Percentiles rank a stretch among this genome's conserved stretches.
These are phyloP conservation scores for Mycena metata DNA, from an alignment of 768 basidiomycete genomes.

Conservation along the genomic window DNA sequence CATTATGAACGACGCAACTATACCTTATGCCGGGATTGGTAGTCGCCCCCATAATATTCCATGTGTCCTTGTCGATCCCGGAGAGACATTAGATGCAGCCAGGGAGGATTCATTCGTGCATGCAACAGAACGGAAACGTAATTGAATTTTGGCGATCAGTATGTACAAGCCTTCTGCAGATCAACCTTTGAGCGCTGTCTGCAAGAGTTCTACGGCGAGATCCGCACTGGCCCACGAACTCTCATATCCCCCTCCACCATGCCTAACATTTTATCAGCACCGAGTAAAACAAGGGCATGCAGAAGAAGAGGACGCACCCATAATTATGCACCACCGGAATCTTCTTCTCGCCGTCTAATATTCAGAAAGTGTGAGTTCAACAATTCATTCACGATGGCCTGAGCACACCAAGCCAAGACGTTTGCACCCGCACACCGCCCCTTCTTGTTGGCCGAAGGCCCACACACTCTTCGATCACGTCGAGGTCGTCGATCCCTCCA, in stretches of 20 bases:
- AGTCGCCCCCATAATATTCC: no score
- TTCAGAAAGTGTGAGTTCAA: no score
- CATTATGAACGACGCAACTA: no score
- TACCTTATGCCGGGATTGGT: no score
- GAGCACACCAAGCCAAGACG: background rate
- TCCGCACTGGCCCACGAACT: conserved; percentile 59
- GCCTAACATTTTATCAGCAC: no score
- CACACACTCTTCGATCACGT: conserved; percentile 36
- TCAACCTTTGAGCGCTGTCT: conserved; percentile 1
- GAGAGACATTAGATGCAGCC: no score
- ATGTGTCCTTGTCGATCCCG: no score
- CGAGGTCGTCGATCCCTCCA: conserved; percentile 24
- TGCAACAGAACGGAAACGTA: no score
- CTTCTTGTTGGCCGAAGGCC: conserved; percentile 30
- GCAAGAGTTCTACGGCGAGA: conserved; percentile 1
- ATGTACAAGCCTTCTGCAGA: no score
- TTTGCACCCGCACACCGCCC: conserved; percentile 28
- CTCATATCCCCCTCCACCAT: conserved; percentile 69
- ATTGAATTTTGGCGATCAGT: no score
- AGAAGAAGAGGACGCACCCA: conserved; percentile 2
- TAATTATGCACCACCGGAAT: conserved; percentile 27
- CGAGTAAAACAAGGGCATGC: background rate
- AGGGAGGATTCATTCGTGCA: no score
- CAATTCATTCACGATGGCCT: no score
- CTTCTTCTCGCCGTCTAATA: background rate